Conservation (phyloP, 257 asterid genomes). For the Orobanche coerulescens region DNA sequence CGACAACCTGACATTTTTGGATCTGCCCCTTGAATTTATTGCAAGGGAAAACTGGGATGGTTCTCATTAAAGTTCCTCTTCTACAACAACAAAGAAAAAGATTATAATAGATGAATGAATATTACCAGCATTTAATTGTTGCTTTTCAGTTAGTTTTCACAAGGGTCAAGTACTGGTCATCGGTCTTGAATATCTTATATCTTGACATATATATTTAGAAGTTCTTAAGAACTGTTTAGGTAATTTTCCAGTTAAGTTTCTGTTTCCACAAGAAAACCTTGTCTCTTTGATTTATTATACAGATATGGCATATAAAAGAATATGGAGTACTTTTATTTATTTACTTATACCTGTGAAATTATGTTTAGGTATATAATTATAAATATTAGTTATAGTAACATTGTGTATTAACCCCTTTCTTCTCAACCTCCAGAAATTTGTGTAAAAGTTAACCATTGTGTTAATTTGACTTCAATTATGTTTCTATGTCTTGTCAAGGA, state of each 20-base stretch:
- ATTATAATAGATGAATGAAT: neutral
- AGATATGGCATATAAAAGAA: neutral
- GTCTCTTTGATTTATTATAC: neutral
- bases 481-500: neutral
- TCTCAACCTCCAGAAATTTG: neutral
- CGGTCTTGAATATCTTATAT: neutral
- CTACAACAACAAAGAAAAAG: neutral
- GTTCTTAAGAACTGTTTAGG: neutral
- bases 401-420: neutral
- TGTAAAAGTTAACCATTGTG: constrained; percentile 1
- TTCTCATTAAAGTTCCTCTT: neutral
- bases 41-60: neutral
- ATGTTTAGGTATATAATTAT: neutral
- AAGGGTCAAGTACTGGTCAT: neutral
- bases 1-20: neutral
- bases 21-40: neutral
- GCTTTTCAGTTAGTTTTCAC: neutral
- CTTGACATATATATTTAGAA: neutral
- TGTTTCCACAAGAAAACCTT: neutral
- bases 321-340: too few species aligned
- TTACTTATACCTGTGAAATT: neutral
- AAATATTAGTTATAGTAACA: neutral
- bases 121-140: neutral
- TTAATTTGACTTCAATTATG: constrained; percentile 8
- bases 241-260: neutral